Evolutionary conservation across 208 protist species (phyloP).

Genomic region (Trypanosoma platydactyli): DNA sequence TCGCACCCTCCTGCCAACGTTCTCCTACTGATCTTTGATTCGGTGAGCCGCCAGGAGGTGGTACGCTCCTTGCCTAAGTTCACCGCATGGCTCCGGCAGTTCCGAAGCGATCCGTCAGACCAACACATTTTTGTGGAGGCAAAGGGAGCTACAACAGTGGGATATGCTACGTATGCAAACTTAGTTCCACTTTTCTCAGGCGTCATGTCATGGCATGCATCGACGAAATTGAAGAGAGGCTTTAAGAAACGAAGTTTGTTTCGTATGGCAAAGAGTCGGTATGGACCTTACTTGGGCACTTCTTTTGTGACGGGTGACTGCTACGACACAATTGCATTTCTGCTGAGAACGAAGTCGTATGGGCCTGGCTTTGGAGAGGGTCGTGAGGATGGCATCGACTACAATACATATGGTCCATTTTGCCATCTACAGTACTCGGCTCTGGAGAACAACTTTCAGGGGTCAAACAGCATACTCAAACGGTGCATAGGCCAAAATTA

Average conservation of each 20-base stretch:
- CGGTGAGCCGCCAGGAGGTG: conserved; percentile 60
- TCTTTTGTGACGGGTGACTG: conserved; percentile 45
- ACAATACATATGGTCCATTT: conserved; percentile 56
- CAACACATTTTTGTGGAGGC: conserved; percentile 45
- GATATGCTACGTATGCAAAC: conserved; percentile 41
- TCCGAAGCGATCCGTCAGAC: conserved; percentile 20
- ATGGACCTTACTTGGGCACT: conserved; percentile 38
- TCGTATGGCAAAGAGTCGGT: conserved; percentile 39
- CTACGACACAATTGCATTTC: conserved; percentile 35
- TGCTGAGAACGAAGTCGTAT: conserved; percentile 22
- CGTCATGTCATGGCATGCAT: not conserved
- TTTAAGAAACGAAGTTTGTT: conserved; percentile 33
- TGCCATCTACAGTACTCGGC: conserved; percentile 59
- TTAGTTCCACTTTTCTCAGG: conserved; percentile 34
- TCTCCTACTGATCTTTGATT: conserved; percentile 57
- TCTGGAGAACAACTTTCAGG: conserved; percentile 45
- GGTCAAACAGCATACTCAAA: conserved; percentile 58
- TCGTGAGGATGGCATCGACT: conserved; percentile 29
- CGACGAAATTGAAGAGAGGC: not conserved
- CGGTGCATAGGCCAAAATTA: conserved; percentile 53
- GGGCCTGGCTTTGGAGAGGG: conserved; percentile 35
- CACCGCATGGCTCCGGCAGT: conserved; percentile 39
- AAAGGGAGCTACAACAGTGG: conserved; percentile 43
- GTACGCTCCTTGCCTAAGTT: conserved; percentile 56
- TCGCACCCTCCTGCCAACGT: conserved; percentile 46